Evolutionary conservation across 2,329 filamentous ascomycete species (phyloP).

Genomic region (Ustulina deusta): DNA sequence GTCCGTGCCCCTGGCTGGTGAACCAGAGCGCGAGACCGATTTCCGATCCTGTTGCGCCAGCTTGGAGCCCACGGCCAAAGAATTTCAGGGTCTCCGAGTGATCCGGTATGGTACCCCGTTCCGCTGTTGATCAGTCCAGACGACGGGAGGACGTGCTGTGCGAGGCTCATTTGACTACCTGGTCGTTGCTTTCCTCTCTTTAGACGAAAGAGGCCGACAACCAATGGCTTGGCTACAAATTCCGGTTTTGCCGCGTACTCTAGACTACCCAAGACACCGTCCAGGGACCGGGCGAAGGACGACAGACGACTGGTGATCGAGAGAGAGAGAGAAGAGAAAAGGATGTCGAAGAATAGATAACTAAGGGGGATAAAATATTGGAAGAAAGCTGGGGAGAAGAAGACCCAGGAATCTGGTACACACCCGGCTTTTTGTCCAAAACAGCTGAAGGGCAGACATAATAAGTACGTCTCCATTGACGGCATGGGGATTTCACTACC

Average conservation of each 20-base stretch:
- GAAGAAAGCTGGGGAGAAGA: slow-evolving; percentile 33
- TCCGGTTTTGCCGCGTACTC: slow-evolving; percentile 43
- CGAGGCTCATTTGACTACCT: slow-evolving; percentile 36
- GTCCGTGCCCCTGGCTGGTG: slow-evolving; percentile 30
- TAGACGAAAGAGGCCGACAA: slow-evolving; percentile 22
- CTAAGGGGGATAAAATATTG: slow-evolving; percentile 27
- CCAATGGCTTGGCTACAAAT: slow-evolving; percentile 23
- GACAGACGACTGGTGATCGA: slow-evolving; percentile 16
- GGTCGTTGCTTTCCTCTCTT: slow-evolving; percentile 20
- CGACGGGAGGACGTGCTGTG: slow-evolving; percentile 27
- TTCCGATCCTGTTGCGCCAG: slow-evolving; percentile 38
- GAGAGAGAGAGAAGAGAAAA: slow-evolving; percentile 25
- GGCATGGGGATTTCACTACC: slow-evolving; percentile 18
- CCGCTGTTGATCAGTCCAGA: slow-evolving; percentile 28
- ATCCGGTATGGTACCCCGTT: slow-evolving; percentile 24
- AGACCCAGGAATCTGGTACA: slow-evolving; percentile 50
- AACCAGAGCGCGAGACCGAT: slow-evolving; percentile 31
- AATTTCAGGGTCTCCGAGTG: slow-evolving; percentile 26
- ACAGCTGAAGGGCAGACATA: slow-evolving; percentile 41
- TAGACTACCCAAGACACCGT: slow-evolving; percentile 37
- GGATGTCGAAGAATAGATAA: slow-evolving; percentile 40
- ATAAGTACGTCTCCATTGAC: slow-evolving; percentile 35
- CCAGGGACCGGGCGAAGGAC: slow-evolving; percentile 28
- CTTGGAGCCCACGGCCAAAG: slow-evolving; percentile 34
- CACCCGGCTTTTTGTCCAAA: slow-evolving; percentile 48